phyloP scores from a whole-genome alignment of 192 early-diverging fungal genomes.

The Thoreauomyces humboldtii region DNA sequence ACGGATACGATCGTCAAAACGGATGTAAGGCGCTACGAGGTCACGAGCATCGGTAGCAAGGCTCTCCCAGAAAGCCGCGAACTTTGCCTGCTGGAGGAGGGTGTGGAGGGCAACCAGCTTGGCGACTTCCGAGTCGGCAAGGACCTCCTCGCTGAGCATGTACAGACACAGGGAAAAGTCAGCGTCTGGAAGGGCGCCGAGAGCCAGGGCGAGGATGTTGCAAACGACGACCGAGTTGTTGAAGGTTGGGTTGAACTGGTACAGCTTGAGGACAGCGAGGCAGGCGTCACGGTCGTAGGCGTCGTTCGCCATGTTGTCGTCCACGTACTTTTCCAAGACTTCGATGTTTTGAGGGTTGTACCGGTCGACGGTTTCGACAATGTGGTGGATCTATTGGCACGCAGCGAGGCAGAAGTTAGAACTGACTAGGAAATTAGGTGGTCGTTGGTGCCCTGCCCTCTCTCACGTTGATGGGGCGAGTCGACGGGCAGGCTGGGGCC shows the following conservation, averaged over 20 bases:
- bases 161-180: conserved; percentile 91
- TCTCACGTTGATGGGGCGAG: no score
- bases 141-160: conserved; percentile 74
- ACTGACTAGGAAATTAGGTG: no score
- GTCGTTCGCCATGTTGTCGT: not conserved
- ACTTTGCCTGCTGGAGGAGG: conserved; percentile 73
- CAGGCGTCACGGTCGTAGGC: conserved; percentile 86
- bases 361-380: conserved; percentile 46
- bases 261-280: conserved; percentile 88
- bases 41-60: conserved; percentile 37
- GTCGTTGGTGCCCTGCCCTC: no score
- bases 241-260: conserved; percentile 88
- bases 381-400: conserved; percentile 46
- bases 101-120: conserved; percentile 72
- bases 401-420: no score
- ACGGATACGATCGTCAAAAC: conserved; percentile 72
- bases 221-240: conserved; percentile 67
- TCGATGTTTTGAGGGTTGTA: conserved; percentile 90
- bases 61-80: conserved; percentile 67
- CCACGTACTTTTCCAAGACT: conserved; percentile 80
- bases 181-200: conserved; percentile 78
- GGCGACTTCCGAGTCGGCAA: conserved; percentile 48
- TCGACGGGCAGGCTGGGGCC: no score
- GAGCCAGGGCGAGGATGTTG: conserved; percentile 77
- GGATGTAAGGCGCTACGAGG: conserved; percentile 36